Evolutionary conservation across 2,329 filamentous ascomycete species (phyloP), one percentile per base, ranked within the genome.

Genomic region (Aureobasidium sp.): DNA sequence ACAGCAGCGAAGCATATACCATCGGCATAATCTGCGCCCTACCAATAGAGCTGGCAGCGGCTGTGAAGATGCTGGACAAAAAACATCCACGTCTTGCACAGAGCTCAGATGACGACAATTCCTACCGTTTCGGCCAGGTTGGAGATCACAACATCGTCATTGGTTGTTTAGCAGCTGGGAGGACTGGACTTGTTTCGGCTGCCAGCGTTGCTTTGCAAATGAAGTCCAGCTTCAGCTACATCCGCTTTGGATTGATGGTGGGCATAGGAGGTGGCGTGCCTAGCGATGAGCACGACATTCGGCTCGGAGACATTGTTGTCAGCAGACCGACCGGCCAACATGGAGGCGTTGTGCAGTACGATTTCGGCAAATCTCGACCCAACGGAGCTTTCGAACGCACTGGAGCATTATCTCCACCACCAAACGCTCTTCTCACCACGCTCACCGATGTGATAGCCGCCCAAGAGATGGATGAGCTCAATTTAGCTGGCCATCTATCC

Each of bases 341-440:
- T 29, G 69, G 68, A 11, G 70, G 69, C 1, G 68, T 72, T 1
- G 49, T 70, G 2, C 67, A 71, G 45, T 68, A 66, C 31, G 68
- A 71, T 42, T 64, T 66, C 39, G 66, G 65, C 0, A 70, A 69
- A 29, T 34, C 39, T 12, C 39, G 9, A 1, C 25, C 37, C 0
- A 62, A 56, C 1, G 41, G 15, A 12, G 20, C 8, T 15, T 51
- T 67, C 31, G 62, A 68, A 12, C 20, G 42, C 3, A 59, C 27
- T 7, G 44, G 27, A 34, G 34, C 27, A 4, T 17, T 48, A 5
- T 9, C 25, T 29, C 34, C 22, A 5, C 64, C 67, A 22, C 67
- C 67, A 12, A 15, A 12, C 3, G 62, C 41, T 5, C 57, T 66
- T 15, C 61, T 63, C 17, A 58, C 22, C 5, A 64, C 65, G 5